These are phyloP conservation scores for Boletus rubroflammeus DNA, from an alignment of 768 basidiomycete genomes.

Conservation along the genomic window DNA sequence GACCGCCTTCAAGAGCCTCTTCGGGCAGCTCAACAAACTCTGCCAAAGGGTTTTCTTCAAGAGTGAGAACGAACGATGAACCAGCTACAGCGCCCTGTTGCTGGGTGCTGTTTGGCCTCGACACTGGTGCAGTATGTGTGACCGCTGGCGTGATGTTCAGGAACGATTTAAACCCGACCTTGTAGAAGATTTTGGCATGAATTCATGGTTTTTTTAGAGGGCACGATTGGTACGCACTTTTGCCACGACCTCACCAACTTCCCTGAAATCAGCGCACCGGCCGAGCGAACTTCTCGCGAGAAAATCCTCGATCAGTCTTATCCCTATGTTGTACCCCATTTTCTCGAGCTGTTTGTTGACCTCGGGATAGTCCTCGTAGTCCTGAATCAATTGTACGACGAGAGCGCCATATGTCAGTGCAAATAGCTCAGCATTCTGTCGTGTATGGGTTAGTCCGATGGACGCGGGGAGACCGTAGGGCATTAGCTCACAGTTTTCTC, in stretches of 20 bases:
- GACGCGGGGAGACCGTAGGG: background rate
- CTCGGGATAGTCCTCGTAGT: slow-evolving; percentile 96
- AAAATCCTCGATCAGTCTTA: slow-evolving; percentile 94
- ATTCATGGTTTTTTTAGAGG: background rate
- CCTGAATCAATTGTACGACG: slow-evolving; percentile 97
- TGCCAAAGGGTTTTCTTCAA: slow-evolving; percentile 95
- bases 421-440: slow-evolving; percentile 95
- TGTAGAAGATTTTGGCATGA: background rate
- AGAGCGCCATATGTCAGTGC: slow-evolving; percentile 95
- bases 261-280: slow-evolving; percentile 89
- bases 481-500: slow-evolving; percentile 82
- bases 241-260: slow-evolving; percentile 92
- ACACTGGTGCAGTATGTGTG: slow-evolving; percentile 58
- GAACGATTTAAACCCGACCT: slow-evolving; percentile 99
- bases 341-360: slow-evolving; percentile 97
- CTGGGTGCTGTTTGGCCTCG: slow-evolving; percentile 42
- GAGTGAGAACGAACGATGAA: slow-evolving; percentile 72
- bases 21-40: slow-evolving; percentile 98
- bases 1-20: slow-evolving; percentile 84
- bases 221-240: slow-evolving; percentile 54
- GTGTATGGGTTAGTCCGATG: slow-evolving; percentile 18
- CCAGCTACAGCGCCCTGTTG: slow-evolving; percentile 43
- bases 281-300: slow-evolving; percentile 88
- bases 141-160: slow-evolving; percentile 87
- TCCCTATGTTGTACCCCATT: slow-evolving; percentile 99